Conservation (phyloP, 169 alveolate genomes). For the Eimeria necatrix region DNA sequence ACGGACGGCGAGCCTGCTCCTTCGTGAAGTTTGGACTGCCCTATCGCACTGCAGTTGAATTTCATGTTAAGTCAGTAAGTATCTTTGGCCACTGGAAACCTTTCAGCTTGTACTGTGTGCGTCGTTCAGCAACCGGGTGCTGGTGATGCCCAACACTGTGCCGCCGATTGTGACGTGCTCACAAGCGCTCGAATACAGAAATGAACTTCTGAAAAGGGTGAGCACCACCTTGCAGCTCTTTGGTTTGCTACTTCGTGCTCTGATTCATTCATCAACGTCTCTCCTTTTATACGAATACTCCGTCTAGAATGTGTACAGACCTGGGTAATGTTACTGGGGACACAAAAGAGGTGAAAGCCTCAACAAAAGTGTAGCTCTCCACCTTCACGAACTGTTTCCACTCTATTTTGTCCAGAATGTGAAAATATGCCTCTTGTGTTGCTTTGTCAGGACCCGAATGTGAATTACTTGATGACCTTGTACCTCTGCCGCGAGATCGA, state of each 20-base stretch:
- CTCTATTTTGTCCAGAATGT: too few species aligned
- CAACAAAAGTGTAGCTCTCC: too few species aligned
- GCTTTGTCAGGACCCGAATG: conserved; percentile 78
- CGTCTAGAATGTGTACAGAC: too few species aligned
- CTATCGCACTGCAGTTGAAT: neutral
- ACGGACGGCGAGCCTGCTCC: too few species aligned
- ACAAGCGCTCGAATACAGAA: conserved; percentile 78
- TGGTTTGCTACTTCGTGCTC: neutral
- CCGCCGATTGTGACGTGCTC: conserved; percentile 81
- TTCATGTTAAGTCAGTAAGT: neutral
- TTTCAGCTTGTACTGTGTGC: neutral
- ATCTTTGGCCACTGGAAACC: neutral
- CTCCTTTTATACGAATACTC: neutral
- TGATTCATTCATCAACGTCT: neutral
- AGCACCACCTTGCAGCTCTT: neutral
- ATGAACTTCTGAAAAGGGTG: conserved; percentile 64
- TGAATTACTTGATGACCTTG: conserved; percentile 82
- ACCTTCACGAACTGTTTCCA: too few species aligned
- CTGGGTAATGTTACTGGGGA: too few species aligned
- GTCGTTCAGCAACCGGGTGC: conserved; percentile 66
- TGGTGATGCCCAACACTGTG: conserved; percentile 84
- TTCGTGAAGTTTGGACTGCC: neutral
- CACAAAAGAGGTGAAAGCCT: too few species aligned
- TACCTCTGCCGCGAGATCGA: conserved; percentile 77
- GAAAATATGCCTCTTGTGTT: neutral